Conservation (phyloP, 495 filamentous ascomycete species). For the Daldinia concentrica region DNA sequence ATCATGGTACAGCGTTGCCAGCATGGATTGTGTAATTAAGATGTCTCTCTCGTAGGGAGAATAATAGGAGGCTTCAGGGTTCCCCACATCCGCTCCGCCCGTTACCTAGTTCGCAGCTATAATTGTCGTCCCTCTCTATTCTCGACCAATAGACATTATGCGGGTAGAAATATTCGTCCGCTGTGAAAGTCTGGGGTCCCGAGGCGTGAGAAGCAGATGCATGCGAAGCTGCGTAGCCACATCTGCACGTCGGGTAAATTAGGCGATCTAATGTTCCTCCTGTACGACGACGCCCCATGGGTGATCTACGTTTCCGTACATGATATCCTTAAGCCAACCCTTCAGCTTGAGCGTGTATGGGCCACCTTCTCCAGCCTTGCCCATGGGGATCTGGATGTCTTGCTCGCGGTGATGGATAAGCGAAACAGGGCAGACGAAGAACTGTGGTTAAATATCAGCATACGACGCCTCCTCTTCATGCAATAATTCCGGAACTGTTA, state of each 20-base stretch:
- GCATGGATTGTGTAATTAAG: neutral
- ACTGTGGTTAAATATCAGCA: slow-evolving; percentile 55
- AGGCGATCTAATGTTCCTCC: slow-evolving; percentile 53
- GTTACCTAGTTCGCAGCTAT: neutral
- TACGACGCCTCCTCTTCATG: neutral
- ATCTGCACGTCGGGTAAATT: slow-evolving; percentile 11
- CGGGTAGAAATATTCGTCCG: slow-evolving; percentile 5
- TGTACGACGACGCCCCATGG: slow-evolving; percentile 82
- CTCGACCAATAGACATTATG: slow-evolving; percentile 3
- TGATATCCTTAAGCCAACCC: slow-evolving; percentile 81
- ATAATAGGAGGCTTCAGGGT: neutral
- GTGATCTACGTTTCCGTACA: slow-evolving; percentile 84
- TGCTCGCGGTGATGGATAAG: slow-evolving; percentile 75
- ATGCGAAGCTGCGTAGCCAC: neutral
- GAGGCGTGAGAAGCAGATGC: neutral
- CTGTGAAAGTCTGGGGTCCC: neutral
- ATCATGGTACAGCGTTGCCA: neutral
- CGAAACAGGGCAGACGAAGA: slow-evolving; percentile 80
- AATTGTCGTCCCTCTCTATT: neutral
- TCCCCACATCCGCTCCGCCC: neutral
- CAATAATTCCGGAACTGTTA: neutral
- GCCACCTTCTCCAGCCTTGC: slow-evolving; percentile 65
- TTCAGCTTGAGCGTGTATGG: slow-evolving; percentile 75
- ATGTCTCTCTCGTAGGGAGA: neutral
- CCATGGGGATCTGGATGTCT: slow-evolving; percentile 73